Percentiles rank a stretch among this genome's conserved stretches.
Evolutionary conservation across 2,329 filamentous ascomycete genomes (phyloP).

Genomic region (Pestalotiopsis sp.): DNA sequence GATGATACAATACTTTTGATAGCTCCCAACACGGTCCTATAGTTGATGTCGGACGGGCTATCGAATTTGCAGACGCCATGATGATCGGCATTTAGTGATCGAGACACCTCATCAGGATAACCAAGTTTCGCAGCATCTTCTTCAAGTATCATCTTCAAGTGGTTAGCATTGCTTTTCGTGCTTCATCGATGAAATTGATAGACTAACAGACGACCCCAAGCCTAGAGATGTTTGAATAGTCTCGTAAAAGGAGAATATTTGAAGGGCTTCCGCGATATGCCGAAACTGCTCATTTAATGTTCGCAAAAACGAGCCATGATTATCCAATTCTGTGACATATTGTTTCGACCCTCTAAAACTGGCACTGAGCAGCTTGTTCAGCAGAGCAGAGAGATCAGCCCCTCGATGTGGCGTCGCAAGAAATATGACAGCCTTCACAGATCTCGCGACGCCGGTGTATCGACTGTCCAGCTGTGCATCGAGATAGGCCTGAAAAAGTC

Average conservation of each 20-base stretch:
- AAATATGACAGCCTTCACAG: conserved; percentile 16
- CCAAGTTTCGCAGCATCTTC: conserved; percentile 16
- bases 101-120: conserved; percentile 15
- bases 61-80: conserved; percentile 17
- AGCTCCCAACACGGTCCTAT: conserved; percentile 12
- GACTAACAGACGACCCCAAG: conserved; percentile 8
- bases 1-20: conserved; percentile 12
- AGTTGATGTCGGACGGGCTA: conserved; percentile 12
- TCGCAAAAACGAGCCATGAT: conserved; percentile 10
- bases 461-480: conserved; percentile 14
- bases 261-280: conserved; percentile 12
- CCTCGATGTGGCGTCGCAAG: conserved; percentile 18
- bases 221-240: conserved; percentile 16
- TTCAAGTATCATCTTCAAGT: conserved; percentile 10
- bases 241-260: conserved; percentile 20
- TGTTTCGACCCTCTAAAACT: conserved; percentile 16
- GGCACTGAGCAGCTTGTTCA: conserved; percentile 15
- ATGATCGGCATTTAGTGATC: conserved; percentile 15
- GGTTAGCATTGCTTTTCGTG: not conserved
- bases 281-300: conserved; percentile 19
- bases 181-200: not conserved
- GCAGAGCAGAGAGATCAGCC: conserved; percentile 1
- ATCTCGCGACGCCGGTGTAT: not conserved
- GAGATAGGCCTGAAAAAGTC: conserved; percentile 13
- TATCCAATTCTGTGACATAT: conserved; percentile 14